Evolutionary conservation across 495 filamentous ascomycete species (phyloP).

Genomic region (Podospora conica): DNA sequence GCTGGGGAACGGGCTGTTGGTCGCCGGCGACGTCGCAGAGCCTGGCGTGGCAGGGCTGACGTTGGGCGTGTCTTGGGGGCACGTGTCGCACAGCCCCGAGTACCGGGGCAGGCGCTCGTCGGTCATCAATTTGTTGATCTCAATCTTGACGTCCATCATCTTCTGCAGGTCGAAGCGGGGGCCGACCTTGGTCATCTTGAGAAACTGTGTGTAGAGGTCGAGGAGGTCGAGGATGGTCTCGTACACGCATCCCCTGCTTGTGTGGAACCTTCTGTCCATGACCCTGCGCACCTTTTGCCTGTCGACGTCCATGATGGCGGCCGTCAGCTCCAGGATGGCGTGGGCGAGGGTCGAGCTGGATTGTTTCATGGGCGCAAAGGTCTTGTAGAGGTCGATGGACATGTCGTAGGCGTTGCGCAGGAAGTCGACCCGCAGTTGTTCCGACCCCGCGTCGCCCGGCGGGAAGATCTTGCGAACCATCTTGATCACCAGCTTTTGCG

Average conservation of each 20-base stretch:
- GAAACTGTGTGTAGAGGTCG: constrained; percentile 79
- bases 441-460: not conserved
- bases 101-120: constrained; percentile 28
- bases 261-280: constrained; percentile 46
- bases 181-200: constrained; percentile 65
- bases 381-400: constrained; percentile 83
- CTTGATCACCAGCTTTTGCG: constrained; percentile 77
- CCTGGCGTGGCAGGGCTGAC: constrained; percentile 29
- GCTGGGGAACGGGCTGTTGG: constrained; percentile 26
- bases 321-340: constrained; percentile 73
- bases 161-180: constrained; percentile 59
- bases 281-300: constrained; percentile 35
- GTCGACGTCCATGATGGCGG: constrained; percentile 52
- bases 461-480: constrained; percentile 51
- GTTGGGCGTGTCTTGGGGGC: constrained; percentile 31
- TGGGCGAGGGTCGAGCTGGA: constrained; percentile 71
- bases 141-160: constrained; percentile 79
- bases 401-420: constrained; percentile 68
- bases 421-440: constrained; percentile 36
- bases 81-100: constrained; percentile 37
- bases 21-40: constrained; percentile 34
- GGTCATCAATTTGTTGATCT: constrained; percentile 69
- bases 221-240: constrained; percentile 82
- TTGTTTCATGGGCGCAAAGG: constrained; percentile 86
- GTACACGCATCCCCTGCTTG: constrained; percentile 63